phyloP scores from a whole-genome alignment of 768 basidiomycete species.

The Suillus bovinus region DNA sequence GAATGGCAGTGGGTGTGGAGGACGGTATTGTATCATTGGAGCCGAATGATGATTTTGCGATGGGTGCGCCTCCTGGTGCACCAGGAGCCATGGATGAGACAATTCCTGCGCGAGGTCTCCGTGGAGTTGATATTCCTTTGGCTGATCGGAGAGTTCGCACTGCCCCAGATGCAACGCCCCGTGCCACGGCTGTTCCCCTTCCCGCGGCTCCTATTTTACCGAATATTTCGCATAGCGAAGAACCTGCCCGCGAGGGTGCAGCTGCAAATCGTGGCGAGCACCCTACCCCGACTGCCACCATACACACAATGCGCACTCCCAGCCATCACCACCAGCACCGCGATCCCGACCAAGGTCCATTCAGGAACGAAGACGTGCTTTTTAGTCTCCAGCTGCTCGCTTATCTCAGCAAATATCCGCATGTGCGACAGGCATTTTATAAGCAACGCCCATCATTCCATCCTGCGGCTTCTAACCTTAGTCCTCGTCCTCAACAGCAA shows the following conservation, averaged over 20 bases:
- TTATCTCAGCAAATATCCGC: conserved; percentile 96
- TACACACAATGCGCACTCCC: conserved; percentile 19
- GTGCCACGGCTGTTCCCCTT: conserved; percentile 58
- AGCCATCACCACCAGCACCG: conserved; percentile 38
- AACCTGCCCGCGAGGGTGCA: conserved; percentile 9
- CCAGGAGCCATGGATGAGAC: conserved; percentile 69
- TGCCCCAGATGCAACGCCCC: conserved; percentile 61
- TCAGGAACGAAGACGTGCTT: conserved; percentile 93
- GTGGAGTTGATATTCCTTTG: conserved; percentile 25
- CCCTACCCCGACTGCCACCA: conserved; percentile 16
- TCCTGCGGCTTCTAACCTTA: conserved; percentile 58
- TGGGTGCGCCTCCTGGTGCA: conserved; percentile 91
- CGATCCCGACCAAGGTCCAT: conserved; percentile 57
- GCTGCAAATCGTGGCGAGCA: conserved; percentile 25
- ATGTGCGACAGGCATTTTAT: conserved; percentile 95
- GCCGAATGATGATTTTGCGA: conserved; percentile 84
- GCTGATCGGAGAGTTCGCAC: conserved; percentile 37
- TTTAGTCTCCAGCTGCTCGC: conserved; percentile 90
- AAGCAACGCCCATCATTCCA: conserved; percentile 83
- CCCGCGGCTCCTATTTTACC: conserved; percentile 37
- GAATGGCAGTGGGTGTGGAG: conserved; percentile 56
- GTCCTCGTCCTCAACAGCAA: conserved; percentile 28
- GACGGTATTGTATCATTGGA: conserved; percentile 78
- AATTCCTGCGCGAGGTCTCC: conserved; percentile 24
- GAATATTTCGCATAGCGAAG: neutral